These are phyloP conservation scores for Clarkia xantiana DNA, from an alignment of 345 rosid species.

Conservation along the genomic window DNA sequence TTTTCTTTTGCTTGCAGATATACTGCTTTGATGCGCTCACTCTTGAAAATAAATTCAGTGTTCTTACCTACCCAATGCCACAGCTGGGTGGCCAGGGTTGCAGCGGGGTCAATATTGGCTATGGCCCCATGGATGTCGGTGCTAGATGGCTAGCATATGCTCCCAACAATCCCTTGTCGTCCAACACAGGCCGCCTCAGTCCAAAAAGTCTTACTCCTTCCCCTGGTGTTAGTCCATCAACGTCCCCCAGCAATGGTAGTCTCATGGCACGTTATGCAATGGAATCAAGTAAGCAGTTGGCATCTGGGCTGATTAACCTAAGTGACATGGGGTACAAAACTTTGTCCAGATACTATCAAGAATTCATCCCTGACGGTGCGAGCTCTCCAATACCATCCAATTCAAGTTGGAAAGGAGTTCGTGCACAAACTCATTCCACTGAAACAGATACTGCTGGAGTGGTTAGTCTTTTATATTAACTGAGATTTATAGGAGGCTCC, in stretches of 20 bases:
- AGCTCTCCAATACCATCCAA: constrained; percentile 57
- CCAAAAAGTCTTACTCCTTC: constrained; percentile 89
- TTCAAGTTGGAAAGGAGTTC: constrained; percentile 62
- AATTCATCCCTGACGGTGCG: constrained; percentile 62
- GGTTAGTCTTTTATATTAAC: constrained; percentile 39
- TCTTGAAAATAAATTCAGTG: constrained; percentile 84
- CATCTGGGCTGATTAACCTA: constrained; percentile 68
- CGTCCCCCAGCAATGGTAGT: constrained; percentile 77
- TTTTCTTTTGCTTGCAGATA: constrained; percentile 44
- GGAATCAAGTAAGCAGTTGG: constrained; percentile 92
- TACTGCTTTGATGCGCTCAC: constrained; percentile 92
- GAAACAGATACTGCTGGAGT: constrained; percentile 79
- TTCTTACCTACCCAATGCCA: constrained; percentile 85
- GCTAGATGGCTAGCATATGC: constrained; percentile 98
- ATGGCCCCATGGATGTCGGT: constrained; percentile 98
- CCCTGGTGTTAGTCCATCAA: constrained; percentile 90
- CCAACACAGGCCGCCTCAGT: constrained; percentile 72
- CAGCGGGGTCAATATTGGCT: constrained; percentile 61
- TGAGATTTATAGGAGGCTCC: neutral
- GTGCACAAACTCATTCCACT: constrained; percentile 36
- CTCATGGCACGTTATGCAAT: constrained; percentile 90
- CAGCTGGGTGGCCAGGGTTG: constrained; percentile 73
- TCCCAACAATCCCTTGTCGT: constrained; percentile 59
- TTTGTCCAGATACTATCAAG: constrained; percentile 73
- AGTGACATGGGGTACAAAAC: constrained; percentile 91